phyloP scores from a whole-genome alignment of 2,329 filamentous ascomycete species.

The Neofusicoccum sp. region DNA sequence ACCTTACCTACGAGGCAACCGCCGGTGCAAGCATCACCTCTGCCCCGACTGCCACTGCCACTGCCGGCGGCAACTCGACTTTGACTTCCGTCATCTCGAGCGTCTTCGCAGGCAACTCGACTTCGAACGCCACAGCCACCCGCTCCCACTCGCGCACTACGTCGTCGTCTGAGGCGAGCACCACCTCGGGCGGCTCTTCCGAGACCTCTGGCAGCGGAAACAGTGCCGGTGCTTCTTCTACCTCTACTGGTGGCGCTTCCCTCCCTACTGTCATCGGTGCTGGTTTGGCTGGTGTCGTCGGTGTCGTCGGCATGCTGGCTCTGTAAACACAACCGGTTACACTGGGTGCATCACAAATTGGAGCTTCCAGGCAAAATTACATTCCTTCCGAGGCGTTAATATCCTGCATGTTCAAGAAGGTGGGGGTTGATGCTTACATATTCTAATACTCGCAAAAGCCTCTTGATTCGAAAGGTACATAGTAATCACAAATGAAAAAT shows the following conservation, averaged over 20 bases:
- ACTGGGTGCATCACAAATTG: background rate
- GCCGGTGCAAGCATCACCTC: background rate
- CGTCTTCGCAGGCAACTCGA: conserved; percentile 22
- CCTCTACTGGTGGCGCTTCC: conserved; percentile 33
- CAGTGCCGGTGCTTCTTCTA: conserved; percentile 26
- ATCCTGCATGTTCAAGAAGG: background rate
- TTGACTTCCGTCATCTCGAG: conserved; percentile 26
- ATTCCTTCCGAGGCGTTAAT: background rate
- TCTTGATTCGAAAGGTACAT: background rate
- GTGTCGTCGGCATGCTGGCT: conserved; percentile 47
- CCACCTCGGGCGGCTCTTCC: conserved; percentile 18
- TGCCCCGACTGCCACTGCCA: conserved; percentile 24
- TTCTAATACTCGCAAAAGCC: background rate
- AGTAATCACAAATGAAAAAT: background rate
- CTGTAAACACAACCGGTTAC: conserved; percentile 33
- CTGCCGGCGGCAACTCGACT: conserved; percentile 23
- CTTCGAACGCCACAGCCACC: conserved; percentile 26
- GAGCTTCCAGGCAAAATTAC: background rate
- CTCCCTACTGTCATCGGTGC: conserved; percentile 42
- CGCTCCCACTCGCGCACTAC: conserved; percentile 24
- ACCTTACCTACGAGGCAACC: conserved; percentile 32
- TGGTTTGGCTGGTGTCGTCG: conserved; percentile 43
- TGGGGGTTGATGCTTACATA: background rate
- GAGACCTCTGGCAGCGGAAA: conserved; percentile 23
- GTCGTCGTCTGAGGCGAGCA: conserved; percentile 32